Base-by-base conservation (phyloP, 768 basidiomycete species). In the Naganishia randhawae region DNA sequence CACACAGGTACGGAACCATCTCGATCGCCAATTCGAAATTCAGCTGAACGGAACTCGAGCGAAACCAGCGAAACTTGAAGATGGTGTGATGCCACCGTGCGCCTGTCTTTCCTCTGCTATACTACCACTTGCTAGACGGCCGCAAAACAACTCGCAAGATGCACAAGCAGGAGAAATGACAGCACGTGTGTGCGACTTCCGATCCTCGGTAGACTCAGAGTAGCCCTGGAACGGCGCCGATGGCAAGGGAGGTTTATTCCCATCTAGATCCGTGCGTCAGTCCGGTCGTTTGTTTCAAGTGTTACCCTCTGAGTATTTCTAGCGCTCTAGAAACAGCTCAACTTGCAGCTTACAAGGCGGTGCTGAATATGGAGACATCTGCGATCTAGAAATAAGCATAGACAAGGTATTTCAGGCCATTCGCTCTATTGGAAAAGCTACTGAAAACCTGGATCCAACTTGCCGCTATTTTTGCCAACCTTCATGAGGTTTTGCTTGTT, bases 1-100 rank as follows among this genome's bases (percentile, higher is more conserved):
- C 3, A 48, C n/a, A 13, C 13, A 48, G n/a, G 13, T 3, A 48
- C 45, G n/a, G 45, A 22, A 48, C n/a, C 45, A 48, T n/a, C 45
- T 22, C 45, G 45, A 48, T 48, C 45, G 45, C n/a, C 19, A 48
- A 48, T 48, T 48, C n/a, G 45, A 48, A 22, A 48, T 48, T 48
- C 45, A 48, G 45, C n/a, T 22, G 37, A 7, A 39, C 8, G 37
- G 19, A 48, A 3, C 13, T 48, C 45, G 45, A 22, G 45, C 45
- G 25, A 39, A 39, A 13, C 11, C 45, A 48, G 45, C 19, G 13
- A 48, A 48, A n/a, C 45, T 22, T 48, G 45, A 48, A 48, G 45
- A 48, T 3, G 25, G 25, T n/a, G 6, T 17, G 19, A 39, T 39
- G 37, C 41, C 14, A 42, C 5, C 41, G 7, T 6, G 14, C 19